Conservation (phyloP, 1,284 basidiomycete genomes). For the Sphaerobolus stellatus region DNA sequence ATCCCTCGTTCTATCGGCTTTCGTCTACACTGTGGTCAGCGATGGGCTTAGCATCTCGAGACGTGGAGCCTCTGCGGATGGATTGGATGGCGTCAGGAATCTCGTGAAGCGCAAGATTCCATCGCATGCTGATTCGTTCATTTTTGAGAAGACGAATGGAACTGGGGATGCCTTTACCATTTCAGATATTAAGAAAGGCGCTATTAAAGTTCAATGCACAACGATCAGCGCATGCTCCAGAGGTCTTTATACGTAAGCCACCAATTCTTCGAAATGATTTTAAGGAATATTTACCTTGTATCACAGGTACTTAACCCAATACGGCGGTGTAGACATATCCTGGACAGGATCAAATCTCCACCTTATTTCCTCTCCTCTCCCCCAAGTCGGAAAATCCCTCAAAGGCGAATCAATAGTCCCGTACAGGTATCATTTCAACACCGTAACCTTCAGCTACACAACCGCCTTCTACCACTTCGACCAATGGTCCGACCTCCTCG, state of each 20-base stretch:
- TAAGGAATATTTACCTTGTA: slow-evolving; percentile 18
- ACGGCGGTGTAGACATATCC: slow-evolving; percentile 41
- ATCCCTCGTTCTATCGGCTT: too few relatives aligned
- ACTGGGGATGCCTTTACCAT: slow-evolving; percentile 1
- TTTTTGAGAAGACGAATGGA: background rate
- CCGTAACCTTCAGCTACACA: slow-evolving; percentile 45
- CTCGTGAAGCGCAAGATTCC: slow-evolving; percentile 6
- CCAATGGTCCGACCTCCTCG: slow-evolving; percentile 43
- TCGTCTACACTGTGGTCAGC: too few relatives aligned
- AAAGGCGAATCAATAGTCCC: slow-evolving; percentile 36
- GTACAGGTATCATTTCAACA: slow-evolving; percentile 44
- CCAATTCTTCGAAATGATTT: background rate
- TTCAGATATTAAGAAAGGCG: background rate
- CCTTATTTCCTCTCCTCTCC: slow-evolving; percentile 31
- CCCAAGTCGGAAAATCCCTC: slow-evolving; percentile 31
- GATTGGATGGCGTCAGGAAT: slow-evolving; percentile 4
- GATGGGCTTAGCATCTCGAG: too few relatives aligned
- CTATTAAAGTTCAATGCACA: slow-evolving; percentile 3
- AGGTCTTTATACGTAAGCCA: slow-evolving; percentile 6
- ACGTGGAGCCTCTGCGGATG: too few relatives aligned
- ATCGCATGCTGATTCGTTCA: slow-evolving; percentile 2
- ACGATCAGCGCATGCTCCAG: slow-evolving; percentile 5
- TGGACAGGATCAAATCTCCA: slow-evolving; percentile 43
- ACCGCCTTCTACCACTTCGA: slow-evolving; percentile 42
- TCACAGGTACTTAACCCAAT: slow-evolving; percentile 39